Evolutionary conservation across 2,329 filamentous ascomycete species (phyloP).

Genomic region (Neofusicoccum kwambonambiense): DNA sequence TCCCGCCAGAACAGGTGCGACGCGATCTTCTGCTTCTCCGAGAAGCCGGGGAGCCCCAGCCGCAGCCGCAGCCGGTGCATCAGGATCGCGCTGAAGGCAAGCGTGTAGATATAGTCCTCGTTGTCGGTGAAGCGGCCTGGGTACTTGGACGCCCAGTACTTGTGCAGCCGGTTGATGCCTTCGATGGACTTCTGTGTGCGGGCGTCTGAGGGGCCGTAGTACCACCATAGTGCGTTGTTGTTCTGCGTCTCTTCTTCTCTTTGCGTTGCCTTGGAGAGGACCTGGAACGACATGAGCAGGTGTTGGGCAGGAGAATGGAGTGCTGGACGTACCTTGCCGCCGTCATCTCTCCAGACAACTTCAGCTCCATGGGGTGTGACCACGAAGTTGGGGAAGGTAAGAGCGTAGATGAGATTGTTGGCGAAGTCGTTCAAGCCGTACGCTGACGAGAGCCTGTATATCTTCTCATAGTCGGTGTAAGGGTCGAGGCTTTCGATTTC

Average conservation of each 20-base stretch:
- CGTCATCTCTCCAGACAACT: slow-evolving; percentile 5
- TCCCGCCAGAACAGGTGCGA: neutral
- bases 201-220: neutral
- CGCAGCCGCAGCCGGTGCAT: neutral
- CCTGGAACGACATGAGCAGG: neutral
- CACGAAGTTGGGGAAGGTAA: slow-evolving; percentile 8
- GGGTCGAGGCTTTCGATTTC: slow-evolving; percentile 3
- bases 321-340: neutral
- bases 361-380: slow-evolving; percentile 1
- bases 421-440: neutral
- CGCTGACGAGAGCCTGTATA: neutral
- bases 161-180: neutral
- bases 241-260: slow-evolving; percentile 5
- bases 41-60: neutral
- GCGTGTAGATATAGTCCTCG: neutral
- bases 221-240: neutral
- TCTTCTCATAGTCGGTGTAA: neutral
- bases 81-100: neutral
- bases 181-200: neutral
- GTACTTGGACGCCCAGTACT: neutral
- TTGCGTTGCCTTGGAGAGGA: neutral
- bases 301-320: too few relatives aligned
- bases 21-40: neutral
- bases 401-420: slow-evolving; percentile 1
- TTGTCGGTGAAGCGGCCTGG: neutral